phyloP scores from a whole-genome alignment of 1,139 yeast genomes.

The Yamadazyma spencermartinsiae region DNA sequence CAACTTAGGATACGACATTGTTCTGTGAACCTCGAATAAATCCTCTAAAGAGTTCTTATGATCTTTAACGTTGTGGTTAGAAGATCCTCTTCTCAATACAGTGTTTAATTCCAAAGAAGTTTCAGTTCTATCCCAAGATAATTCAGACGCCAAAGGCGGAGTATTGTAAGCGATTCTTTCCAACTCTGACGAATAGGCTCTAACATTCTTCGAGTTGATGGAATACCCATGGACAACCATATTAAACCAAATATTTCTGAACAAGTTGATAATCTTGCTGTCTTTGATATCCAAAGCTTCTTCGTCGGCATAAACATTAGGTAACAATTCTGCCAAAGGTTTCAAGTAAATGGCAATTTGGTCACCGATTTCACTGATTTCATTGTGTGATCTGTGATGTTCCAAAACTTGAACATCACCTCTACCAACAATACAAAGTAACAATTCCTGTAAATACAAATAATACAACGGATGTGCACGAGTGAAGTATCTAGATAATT shows the following conservation, averaged over 20 bases:
- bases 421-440: constrained; percentile 66
- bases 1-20: constrained; percentile 73
- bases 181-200: constrained; percentile 48
- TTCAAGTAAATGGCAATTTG: constrained; percentile 67
- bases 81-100: constrained; percentile 85
- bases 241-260: constrained; percentile 93
- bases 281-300: constrained; percentile 40
- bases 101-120: constrained; percentile 91
- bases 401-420: constrained; percentile 83
- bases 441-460: constrained; percentile 63
- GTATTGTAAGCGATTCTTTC: constrained; percentile 79
- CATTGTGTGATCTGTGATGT: constrained; percentile 80
- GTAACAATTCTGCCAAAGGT: constrained; percentile 77
- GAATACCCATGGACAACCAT: constrained; percentile 90
- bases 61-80: constrained; percentile 75
- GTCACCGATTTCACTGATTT: constrained; percentile 73
- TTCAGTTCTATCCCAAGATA: constrained; percentile 83
- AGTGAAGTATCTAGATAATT: constrained; percentile 49
- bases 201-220: constrained; percentile 56
- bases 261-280: constrained; percentile 52
- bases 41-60: constrained; percentile 63
- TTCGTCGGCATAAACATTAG: constrained; percentile 48
- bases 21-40: constrained; percentile 50
- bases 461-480: constrained; percentile 49
- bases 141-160: constrained; percentile 90